phyloP scores from a whole-genome alignment of 305 asterid genomes.

The Fraxinus sp. region DNA sequence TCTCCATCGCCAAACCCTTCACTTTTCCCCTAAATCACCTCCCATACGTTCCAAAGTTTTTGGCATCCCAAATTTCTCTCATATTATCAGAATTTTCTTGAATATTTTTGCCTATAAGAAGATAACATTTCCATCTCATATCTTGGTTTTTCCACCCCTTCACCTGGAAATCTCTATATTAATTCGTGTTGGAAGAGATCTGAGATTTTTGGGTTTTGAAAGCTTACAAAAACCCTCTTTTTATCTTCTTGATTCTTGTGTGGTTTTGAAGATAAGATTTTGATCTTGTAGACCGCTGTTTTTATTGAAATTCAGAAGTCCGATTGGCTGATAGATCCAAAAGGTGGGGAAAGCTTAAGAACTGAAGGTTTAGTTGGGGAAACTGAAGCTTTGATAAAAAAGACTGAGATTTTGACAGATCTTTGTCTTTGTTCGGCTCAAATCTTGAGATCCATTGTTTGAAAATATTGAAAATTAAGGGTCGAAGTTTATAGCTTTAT shows the following conservation, averaged over 20 bases:
- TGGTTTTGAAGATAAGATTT: background rate
- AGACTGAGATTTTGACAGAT: background rate
- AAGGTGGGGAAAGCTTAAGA: background rate
- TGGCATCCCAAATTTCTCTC: constrained; percentile 2
- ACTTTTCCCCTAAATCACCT: background rate
- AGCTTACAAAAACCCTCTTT: background rate
- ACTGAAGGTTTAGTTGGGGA: background rate
- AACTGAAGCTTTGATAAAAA: background rate
- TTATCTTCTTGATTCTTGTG: background rate
- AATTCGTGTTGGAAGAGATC: background rate
- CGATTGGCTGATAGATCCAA: background rate
- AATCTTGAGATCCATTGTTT: background rate
- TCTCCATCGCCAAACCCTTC: background rate
- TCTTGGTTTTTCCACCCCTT: background rate
- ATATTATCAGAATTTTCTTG: background rate
- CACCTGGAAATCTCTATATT: background rate
- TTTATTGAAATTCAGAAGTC: background rate
- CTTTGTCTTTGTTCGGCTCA: background rate
- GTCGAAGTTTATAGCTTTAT: background rate
- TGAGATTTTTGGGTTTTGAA: constrained; percentile 7
- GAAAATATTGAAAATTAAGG: background rate
- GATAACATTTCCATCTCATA: background rate
- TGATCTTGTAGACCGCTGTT: background rate
- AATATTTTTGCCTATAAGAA: background rate
- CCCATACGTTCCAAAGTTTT: background rate